Percentiles rank a stretch among this genome's conserved stretches.
These are phyloP conservation scores for Ceratocystis variospora DNA, from an alignment of 2,329 filamentous ascomycete species.

Conservation along the genomic window DNA sequence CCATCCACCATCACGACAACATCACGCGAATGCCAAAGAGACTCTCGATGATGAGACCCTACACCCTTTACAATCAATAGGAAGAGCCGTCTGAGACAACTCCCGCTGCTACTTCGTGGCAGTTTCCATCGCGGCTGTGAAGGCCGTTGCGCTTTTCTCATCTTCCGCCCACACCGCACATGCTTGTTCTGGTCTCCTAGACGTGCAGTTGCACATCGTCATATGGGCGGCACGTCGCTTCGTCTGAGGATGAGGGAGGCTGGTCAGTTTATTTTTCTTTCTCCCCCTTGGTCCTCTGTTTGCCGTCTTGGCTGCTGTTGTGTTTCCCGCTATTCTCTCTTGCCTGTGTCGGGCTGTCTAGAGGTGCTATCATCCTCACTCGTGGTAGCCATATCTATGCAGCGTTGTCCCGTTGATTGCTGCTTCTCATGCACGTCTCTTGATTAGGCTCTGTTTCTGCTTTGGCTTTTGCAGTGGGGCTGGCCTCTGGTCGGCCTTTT, in stretches of 20 bases:
- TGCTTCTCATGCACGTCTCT: slow-evolving; percentile 14
- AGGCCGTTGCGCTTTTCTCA: slow-evolving; percentile 16
- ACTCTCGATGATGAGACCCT: slow-evolving; percentile 29
- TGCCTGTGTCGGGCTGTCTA: not conserved
- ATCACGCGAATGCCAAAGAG: not conserved
- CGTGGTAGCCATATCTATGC: not conserved
- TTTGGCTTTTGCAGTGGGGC: not conserved
- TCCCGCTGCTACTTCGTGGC: slow-evolving; percentile 20
- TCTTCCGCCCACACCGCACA: slow-evolving; percentile 17
- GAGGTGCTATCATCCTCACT: not conserved
- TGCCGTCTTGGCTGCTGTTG: not conserved
- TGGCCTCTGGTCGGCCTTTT: not conserved
- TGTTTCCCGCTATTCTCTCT: not conserved
- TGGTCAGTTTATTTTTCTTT: not conserved
- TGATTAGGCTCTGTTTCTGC: not conserved
- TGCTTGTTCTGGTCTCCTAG: slow-evolving; percentile 15
- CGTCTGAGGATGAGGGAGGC: slow-evolving; percentile 4
- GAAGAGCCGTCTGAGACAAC: slow-evolving; percentile 33
- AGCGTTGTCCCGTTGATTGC: slow-evolving; percentile 1
- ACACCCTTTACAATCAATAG: slow-evolving; percentile 25
- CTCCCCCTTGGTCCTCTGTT: not conserved
- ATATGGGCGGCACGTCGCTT: slow-evolving; percentile 22
- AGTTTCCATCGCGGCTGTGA: slow-evolving; percentile 20
- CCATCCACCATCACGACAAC: not conserved
- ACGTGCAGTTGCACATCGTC: slow-evolving; percentile 26